phyloP scores from a whole-genome alignment of 2,329 filamentous ascomycete species.

The Macroventuria anomochaeta region DNA sequence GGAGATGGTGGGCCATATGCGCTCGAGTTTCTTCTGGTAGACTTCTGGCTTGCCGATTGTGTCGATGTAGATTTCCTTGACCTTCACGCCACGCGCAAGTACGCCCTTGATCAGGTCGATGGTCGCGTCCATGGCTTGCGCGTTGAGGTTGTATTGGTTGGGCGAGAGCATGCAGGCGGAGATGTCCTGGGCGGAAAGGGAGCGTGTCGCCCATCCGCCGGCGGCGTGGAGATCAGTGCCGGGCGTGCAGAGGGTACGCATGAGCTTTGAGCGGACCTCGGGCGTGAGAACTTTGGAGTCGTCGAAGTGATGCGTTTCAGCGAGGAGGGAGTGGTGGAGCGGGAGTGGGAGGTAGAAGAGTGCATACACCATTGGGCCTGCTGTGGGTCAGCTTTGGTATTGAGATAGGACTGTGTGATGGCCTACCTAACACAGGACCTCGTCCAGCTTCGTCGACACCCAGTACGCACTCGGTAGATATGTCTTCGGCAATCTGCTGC shows the following conservation, averaged over 20 bases:
- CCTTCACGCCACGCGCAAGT: slow-evolving; percentile 77
- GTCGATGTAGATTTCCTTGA: slow-evolving; percentile 92
- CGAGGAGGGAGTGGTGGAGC: slow-evolving; percentile 73
- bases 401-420: not conserved
- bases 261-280: slow-evolving; percentile 74
- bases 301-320: slow-evolving; percentile 83
- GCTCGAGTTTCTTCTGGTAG: slow-evolving; percentile 85
- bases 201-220: slow-evolving; percentile 84
- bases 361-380: slow-evolving; percentile 71
- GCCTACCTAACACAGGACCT: slow-evolving; percentile 84
- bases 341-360: slow-evolving; percentile 74
- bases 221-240: slow-evolving; percentile 63
- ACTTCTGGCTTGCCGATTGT: slow-evolving; percentile 83
- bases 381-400: slow-evolving; percentile 34
- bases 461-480: slow-evolving; percentile 71
- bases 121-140: slow-evolving; percentile 93
- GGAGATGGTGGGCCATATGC: slow-evolving; percentile 74
- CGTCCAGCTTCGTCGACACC: slow-evolving; percentile 94
- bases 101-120: slow-evolving; percentile 81
- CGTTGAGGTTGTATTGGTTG: slow-evolving; percentile 84
- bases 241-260: slow-evolving; percentile 73
- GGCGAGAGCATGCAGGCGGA: slow-evolving; percentile 76
- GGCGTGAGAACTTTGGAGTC: slow-evolving; percentile 93
- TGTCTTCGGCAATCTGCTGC: slow-evolving; percentile 48
- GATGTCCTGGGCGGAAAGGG: slow-evolving; percentile 85